Evolutionary conservation across 106 monocot genomes (phyloP).

Genomic region (Allium sativum): DNA sequence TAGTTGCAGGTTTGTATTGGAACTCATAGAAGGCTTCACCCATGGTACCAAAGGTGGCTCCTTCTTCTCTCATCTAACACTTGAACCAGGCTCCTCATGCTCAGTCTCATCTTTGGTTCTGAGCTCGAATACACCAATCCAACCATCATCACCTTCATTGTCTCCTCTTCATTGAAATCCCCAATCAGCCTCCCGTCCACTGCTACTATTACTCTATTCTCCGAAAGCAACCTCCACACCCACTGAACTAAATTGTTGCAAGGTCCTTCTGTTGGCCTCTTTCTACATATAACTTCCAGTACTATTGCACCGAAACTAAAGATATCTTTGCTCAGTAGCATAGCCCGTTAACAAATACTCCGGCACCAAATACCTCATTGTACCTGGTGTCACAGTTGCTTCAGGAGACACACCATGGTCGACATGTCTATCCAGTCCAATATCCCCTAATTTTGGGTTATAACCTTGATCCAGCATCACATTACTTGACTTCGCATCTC

Average conservation of each 20-base stretch:
- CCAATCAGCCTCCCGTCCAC: constrained; percentile 49
- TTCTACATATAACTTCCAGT: constrained; percentile 66
- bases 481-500: constrained; percentile 94
- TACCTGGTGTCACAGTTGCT: constrained; percentile 78
- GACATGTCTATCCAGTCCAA: constrained; percentile 84
- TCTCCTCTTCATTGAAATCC: constrained; percentile 63
- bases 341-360: constrained; percentile 93
- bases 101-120: constrained; percentile 51
- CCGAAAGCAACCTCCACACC: constrained; percentile 76
- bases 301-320: constrained; percentile 93
- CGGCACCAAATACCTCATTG: constrained; percentile 93
- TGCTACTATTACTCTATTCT: constrained; percentile 39
- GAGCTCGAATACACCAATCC: constrained; percentile 79
- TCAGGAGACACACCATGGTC: constrained; percentile 75
- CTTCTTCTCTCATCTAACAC: constrained; percentile 64
- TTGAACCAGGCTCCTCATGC: constrained; percentile 76
- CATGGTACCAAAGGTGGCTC: constrained; percentile 66
- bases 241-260: constrained; percentile 67
- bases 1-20: constrained; percentile 49
- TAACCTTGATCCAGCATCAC: constrained; percentile 88
- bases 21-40: constrained; percentile 64
- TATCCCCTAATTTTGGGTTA: constrained; percentile 80
- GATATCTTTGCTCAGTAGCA: constrained; percentile 85
- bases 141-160: constrained; percentile 41
- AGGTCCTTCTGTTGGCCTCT: constrained; percentile 53